Evolutionary conservation across 2,329 filamentous ascomycete genomes (phyloP).

Genomic region (Graphilbum ipis-grandicollis): DNA sequence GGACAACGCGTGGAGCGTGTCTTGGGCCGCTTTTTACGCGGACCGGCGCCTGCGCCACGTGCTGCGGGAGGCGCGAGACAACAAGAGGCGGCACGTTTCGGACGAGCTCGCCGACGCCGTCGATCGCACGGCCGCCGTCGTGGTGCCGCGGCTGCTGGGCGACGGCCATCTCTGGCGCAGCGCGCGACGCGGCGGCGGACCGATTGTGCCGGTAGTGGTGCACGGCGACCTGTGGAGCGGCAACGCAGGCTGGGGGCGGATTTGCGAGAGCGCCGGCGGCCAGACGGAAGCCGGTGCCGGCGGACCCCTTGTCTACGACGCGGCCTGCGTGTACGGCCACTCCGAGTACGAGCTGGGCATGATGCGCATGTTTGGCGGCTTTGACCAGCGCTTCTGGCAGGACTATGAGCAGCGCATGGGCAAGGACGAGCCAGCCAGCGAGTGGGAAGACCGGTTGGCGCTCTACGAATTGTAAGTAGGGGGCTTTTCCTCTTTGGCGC

Average conservation of each 20-base stretch:
- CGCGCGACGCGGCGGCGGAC: constrained; percentile 19
- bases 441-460: constrained; percentile 69
- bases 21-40: constrained; percentile 78
- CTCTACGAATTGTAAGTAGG: constrained; percentile 64
- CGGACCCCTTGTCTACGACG: constrained; percentile 71
- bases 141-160: constrained; percentile 63
- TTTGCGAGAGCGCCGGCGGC: constrained; percentile 18
- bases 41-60: constrained; percentile 56
- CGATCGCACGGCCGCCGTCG: constrained; percentile 40
- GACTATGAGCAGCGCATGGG: constrained; percentile 64
- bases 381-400: constrained; percentile 50
- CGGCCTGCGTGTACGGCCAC: constrained; percentile 68
- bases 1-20: constrained; percentile 53
- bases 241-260: constrained; percentile 52
- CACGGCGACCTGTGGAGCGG: constrained; percentile 94
- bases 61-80: constrained; percentile 34
- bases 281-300: constrained; percentile 22
- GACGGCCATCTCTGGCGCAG: constrained; percentile 35
- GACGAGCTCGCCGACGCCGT: too few relatives aligned
- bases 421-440: constrained; percentile 61
- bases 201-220: constrained; percentile 57
- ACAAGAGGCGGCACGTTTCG: constrained; percentile 46
- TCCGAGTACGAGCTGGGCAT: constrained; percentile 84
- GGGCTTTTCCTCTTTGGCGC: too few relatives aligned
- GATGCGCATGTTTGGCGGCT: constrained; percentile 94